Base-by-base conservation (phyloP, 2,329 filamentous ascomycete species). In the Myriangium duriaei region DNA sequence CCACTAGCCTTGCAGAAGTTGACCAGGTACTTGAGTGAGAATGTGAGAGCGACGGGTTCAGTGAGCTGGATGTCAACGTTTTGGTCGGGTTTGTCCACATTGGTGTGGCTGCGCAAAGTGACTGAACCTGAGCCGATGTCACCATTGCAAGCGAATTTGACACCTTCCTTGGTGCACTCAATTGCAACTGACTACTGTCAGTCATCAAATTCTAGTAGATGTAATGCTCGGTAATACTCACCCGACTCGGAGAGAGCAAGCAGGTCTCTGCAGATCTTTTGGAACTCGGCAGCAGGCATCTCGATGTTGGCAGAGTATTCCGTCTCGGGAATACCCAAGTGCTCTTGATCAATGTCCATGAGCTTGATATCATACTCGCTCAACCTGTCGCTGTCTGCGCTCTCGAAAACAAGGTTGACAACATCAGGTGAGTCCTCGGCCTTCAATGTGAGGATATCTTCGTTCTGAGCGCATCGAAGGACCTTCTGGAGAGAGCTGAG, bases 311-410 rank as follows among this genome's bases (percentile, higher is more conserved):
- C 82, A 28, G 86, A 81, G 58, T 98, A 98, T 56, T 98, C 91
- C n/a, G 92, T 98, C 54, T 98, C 88, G 11, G 91, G 91, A 53
- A 98, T 98, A 46, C 91, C 91, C 64, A 98, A 69, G 63, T 98
- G 91, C 72, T 98, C 91, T 69, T 98, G 92, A 65, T 98, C 91
- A 62, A 98, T 98, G 61, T 98, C 91, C 91, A 98, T 98, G 60
- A 98, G 78, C 74, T 98, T 98, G 65, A 98, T 82, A 63, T 98
- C 91, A 62, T 98, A 98, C 71, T 98, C 92, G 74, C 84, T 93
- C 58, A 98, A 75, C 49, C 91, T 75, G 64, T 98, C 91, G 54
- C 76, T 82, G 56, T 81, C 77, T 49, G 74, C 69, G 69, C 78
- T 93, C 76, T 98, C 92, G 58, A 98, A 98, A 51, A 87, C 74